phyloP scores from a whole-genome alignment of 768 basidiomycete species.

The Tricholoma furcatifolium region DNA sequence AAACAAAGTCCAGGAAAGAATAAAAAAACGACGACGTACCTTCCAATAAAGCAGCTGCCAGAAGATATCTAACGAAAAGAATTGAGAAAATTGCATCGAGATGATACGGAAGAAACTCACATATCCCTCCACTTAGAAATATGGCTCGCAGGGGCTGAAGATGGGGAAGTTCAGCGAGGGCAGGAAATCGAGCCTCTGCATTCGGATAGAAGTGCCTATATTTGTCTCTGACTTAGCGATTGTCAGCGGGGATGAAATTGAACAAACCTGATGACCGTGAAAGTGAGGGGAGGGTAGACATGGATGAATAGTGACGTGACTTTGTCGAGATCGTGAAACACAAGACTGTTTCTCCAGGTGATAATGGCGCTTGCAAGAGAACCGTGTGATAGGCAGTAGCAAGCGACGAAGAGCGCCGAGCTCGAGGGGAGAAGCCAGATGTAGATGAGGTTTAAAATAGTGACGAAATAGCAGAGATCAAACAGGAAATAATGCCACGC shows the following conservation, averaged over 20 bases:
- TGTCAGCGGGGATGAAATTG: not conserved
- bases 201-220: conserved; percentile 87
- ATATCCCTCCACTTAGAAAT: conserved; percentile 78
- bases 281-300: conserved; percentile 87
- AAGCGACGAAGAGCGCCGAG: conserved; percentile 81
- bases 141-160: conserved; percentile 72
- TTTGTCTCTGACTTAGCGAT: not conserved
- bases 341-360: conserved; percentile 97
- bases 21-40: conserved; percentile 33
- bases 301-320: conserved; percentile 95
- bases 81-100: not conserved
- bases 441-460: conserved; percentile 87
- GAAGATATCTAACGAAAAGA: conserved; percentile 61
- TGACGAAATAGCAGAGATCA: conserved; percentile 92
- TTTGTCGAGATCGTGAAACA: conserved; percentile 97
- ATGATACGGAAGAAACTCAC: conserved; percentile 45
- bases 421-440: conserved; percentile 87
- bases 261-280: conserved; percentile 84
- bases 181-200: conserved; percentile 83
- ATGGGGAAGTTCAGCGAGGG: conserved; percentile 65
- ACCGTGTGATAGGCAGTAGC: conserved; percentile 91
- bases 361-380: conserved; percentile 92
- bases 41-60: conserved; percentile 98
- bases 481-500: conserved; percentile 95
- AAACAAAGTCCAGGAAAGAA: not conserved